phyloP scores from a whole-genome alignment of 2,329 filamentous ascomycete genomes.

The Calonectria pseudoreteaudii region DNA sequence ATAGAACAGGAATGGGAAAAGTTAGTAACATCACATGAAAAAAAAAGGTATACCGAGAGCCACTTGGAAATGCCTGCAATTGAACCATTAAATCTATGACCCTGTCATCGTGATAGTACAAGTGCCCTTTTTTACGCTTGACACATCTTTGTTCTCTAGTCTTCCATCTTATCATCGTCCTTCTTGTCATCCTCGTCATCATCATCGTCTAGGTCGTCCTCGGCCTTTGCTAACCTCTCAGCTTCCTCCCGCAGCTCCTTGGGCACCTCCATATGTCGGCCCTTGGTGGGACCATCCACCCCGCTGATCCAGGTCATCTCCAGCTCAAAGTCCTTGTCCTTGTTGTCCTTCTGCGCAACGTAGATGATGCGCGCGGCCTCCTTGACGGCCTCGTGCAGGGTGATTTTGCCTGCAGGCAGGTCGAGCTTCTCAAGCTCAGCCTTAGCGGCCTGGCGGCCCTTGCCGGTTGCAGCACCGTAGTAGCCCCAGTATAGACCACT shows the following conservation, averaged over 20 bases:
- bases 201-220: slow-evolving; percentile 83
- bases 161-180: slow-evolving; percentile 88
- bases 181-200: slow-evolving; percentile 75
- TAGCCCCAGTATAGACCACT: slow-evolving; percentile 99
- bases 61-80: slow-evolving; percentile 35
- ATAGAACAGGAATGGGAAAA: slow-evolving; percentile 30
- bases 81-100: slow-evolving; percentile 51
- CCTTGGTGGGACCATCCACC: slow-evolving; percentile 87
- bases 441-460: slow-evolving; percentile 96
- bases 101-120: slow-evolving; percentile 53
- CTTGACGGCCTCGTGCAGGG: slow-evolving; percentile 89
- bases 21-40: not conserved
- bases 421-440: slow-evolving; percentile 98
- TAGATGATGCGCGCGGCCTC: slow-evolving; percentile 98
- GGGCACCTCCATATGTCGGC: slow-evolving; percentile 92
- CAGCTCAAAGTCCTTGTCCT: slow-evolving; percentile 99
- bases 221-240: slow-evolving; percentile 90
- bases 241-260: slow-evolving; percentile 92
- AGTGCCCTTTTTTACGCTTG: slow-evolving; percentile 37
- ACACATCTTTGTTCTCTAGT: slow-evolving; percentile 63
- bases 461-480: slow-evolving; percentile 97
- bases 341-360: slow-evolving; percentile 97
- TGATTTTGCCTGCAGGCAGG: slow-evolving; percentile 80
- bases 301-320: slow-evolving; percentile 99
- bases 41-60: slow-evolving; percentile 8